phyloP scores from a whole-genome alignment of 257 asterid species.

The Salvia rosmarinus region DNA sequence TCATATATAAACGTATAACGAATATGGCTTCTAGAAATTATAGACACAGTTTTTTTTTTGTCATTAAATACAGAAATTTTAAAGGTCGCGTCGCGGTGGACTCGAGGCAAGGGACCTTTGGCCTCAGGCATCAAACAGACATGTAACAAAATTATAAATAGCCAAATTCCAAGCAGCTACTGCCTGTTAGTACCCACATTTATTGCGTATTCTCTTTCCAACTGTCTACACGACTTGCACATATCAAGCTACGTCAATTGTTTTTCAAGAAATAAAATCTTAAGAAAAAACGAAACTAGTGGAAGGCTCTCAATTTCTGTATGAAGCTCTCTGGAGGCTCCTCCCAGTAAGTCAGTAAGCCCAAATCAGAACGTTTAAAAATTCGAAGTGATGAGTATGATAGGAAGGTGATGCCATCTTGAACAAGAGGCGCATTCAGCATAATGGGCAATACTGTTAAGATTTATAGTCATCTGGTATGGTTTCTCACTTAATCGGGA shows the following conservation, averaged over 20 bases:
- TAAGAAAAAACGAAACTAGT: not conserved
- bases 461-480: not conserved
- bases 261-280: not conserved
- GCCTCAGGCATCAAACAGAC: not conserved
- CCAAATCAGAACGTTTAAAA: not conserved
- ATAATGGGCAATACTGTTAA: not conserved
- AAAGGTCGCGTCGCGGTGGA: too few relatives aligned
- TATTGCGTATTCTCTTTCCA: not conserved
- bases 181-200: not conserved
- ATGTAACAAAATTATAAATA: not conserved
- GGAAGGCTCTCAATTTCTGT: not conserved
- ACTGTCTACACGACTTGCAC: not conserved
- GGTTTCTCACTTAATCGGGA: not conserved
- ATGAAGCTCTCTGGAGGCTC: not conserved
- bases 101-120: too few relatives aligned
- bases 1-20: too few relatives aligned
- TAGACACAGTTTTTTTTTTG: too few relatives aligned
- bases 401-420: not conserved
- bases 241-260: not conserved
- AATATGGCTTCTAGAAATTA: too few relatives aligned
- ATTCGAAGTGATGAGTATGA: not conserved
- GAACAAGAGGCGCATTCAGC: not conserved
- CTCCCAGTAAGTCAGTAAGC: not conserved
- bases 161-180: not conserved
- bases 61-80: too few relatives aligned